Percentiles rank a stretch among this genome's conserved stretches.
These are phyloP conservation scores for Venturia nashicola DNA, from an alignment of 2,329 filamentous ascomycete genomes.

Conservation along the genomic window DNA sequence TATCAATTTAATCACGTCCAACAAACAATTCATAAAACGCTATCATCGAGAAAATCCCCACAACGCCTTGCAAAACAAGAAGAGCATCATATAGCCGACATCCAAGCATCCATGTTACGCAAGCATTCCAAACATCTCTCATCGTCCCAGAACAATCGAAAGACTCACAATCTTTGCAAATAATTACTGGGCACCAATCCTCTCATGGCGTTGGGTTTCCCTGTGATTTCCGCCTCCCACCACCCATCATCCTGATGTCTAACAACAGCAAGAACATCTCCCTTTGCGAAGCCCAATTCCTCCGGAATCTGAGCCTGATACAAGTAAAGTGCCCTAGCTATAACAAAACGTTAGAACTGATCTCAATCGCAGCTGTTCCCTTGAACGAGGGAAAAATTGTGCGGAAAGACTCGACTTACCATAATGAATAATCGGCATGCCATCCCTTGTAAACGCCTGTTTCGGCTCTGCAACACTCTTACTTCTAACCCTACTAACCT, in stretches of 20 bases:
- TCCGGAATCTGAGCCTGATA: conserved; percentile 93
- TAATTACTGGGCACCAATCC: conserved; percentile 54
- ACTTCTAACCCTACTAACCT: conserved; percentile 44
- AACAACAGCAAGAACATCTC: conserved; percentile 78
- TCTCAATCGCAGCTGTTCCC: not conserved
- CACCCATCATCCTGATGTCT: conserved; percentile 94
- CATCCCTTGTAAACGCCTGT: conserved; percentile 67
- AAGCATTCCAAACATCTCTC: not conserved
- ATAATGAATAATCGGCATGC: conserved; percentile 80
- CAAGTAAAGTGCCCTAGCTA: conserved; percentile 86
- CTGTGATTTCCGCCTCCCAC: conserved; percentile 96
- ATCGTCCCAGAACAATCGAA: not conserved
- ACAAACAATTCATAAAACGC: not conserved
- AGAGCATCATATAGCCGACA: not conserved
- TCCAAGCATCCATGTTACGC: not conserved
- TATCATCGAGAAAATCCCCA: not conserved
- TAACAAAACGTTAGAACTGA: not conserved
- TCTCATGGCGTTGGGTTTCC: conserved; percentile 41
- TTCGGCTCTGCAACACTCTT: conserved; percentile 81
- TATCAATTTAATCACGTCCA: not conserved
- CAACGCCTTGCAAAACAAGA: not conserved
- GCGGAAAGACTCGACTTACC: conserved; percentile 46
- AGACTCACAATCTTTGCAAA: conserved; percentile 29
- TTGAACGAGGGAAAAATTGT: conserved; percentile 15
- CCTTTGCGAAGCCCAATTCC: conserved; percentile 84